Evolutionary conservation across 1,284 basidiomycete species (phyloP), one percentile per base, ranked within the genome.

Genomic region (Vanrija sp.): DNA sequence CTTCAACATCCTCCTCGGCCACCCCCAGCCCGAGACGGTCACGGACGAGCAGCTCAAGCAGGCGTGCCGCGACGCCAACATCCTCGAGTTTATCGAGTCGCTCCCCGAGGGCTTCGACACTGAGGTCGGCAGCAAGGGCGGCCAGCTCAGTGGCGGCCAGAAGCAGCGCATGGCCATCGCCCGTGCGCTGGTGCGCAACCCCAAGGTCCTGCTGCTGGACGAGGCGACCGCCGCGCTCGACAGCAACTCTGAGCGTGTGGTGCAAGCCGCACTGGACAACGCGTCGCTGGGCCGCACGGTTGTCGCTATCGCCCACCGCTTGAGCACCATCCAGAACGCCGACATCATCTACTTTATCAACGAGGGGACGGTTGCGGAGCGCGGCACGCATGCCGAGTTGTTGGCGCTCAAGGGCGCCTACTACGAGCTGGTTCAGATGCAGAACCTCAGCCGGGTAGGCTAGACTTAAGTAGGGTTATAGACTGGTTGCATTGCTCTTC

Each of bases 151-250:
- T 38, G 94, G 94, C 66, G 54, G 55, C 23, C 65, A 71, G 62
- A 73, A 73, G 62, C 88, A 95, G 82, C 91, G 94, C 71, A 92
- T 98, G 67, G 94, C 95, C 38, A 97, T 98, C 65, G 95, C 95
- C 2, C 87, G 95, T 63, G 95, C 91, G 16, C 81, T 98, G 14
- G 83, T 98, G 47, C 84, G 94, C 6, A 92, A 97, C 67, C 94
- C 95, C 38, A 91, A 91, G 74, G 88, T 98, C 23, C 80, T 97
- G 43, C 78, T 97, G 18, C 80, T 93, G 54, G 90, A 93, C 71
- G 90, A 94, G 78, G 92, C 93, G 6, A 98, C 94, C 0, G 92
- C 89, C 18, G 94, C 92, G 2, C 81, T 98, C 28, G 94, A 98
- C 77, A 90, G 89, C 19, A 88, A 86, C 65, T 91, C 89, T 38